These are phyloP conservation scores for Babesia ovata DNA, from an alignment of 169 alveolate genomes.

Conservation along the genomic window DNA sequence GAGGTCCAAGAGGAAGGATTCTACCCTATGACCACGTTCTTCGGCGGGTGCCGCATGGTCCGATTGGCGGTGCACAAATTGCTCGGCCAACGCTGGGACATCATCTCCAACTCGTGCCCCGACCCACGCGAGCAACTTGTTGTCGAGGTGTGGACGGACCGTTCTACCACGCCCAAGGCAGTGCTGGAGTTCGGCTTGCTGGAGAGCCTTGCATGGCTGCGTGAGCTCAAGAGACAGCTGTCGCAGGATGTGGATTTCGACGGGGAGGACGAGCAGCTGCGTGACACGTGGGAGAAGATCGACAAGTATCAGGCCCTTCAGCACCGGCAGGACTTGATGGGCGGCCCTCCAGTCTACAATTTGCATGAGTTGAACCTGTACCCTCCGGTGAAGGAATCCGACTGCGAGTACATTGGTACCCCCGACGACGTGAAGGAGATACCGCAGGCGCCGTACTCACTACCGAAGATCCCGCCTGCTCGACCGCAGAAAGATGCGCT, in stretches of 20 bases:
- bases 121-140: constrained; percentile 85
- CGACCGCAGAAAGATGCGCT: constrained; percentile 50
- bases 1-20: constrained; percentile 77
- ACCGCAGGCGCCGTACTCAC: constrained; percentile 63
- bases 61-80: constrained; percentile 86
- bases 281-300: constrained; percentile 68
- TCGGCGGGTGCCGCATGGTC: constrained; percentile 84
- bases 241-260: constrained; percentile 65
- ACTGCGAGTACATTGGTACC: constrained; percentile 50
- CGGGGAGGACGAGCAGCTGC: constrained; percentile 63
- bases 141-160: constrained; percentile 82
- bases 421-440: constrained; percentile 39
- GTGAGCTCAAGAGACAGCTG: constrained; percentile 60
- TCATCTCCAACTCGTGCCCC: constrained; percentile 70
- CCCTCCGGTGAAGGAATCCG: constrained; percentile 48
- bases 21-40: constrained; percentile 78
- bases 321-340: constrained; percentile 58
- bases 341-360: constrained; percentile 57
- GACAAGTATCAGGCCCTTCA: constrained; percentile 56
- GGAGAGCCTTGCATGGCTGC: constrained; percentile 61
- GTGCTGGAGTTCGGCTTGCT: constrained; percentile 53
- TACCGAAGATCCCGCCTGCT: constrained; percentile 42
- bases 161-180: constrained; percentile 56
- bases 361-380: constrained; percentile 39
- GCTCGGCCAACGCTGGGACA: constrained; percentile 81